phyloP scores from a whole-genome alignment of 108 stramenopile genomes.

The Nitzschia inconspicua region DNA sequence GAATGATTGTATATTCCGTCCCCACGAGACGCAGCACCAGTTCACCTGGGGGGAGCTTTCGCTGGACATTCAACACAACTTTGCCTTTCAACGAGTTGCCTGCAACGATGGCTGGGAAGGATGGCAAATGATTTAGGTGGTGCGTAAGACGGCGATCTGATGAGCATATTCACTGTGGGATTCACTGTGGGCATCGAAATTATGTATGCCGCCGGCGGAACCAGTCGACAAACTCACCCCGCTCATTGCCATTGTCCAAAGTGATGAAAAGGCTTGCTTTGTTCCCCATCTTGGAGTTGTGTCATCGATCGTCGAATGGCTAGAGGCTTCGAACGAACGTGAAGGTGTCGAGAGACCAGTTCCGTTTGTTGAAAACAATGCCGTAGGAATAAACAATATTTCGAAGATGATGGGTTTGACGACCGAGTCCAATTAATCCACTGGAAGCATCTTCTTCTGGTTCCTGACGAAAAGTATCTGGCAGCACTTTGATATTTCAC shows the following conservation, averaged over 20 bases:
- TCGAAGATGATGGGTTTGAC: no score
- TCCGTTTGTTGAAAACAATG: no score
- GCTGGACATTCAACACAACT: constrained; percentile 11
- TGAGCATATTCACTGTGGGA: not conserved
- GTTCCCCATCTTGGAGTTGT: constrained; percentile 25
- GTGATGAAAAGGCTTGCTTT: constrained; percentile 17
- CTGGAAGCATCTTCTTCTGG: no score
- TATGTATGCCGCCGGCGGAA: not conserved
- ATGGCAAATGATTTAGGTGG: not conserved
- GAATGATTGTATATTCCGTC: constrained; percentile 5
- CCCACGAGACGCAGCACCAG: constrained; percentile 10
- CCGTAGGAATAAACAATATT: no score
- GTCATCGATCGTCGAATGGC: no score
- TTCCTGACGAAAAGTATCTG: no score
- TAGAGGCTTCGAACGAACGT: no score
- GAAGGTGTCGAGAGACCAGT: no score
- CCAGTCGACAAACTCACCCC: not conserved
- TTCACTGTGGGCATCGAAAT: not conserved
- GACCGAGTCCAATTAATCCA: no score
- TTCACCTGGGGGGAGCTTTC: constrained; percentile 3
- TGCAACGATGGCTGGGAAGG: constrained; percentile 9
- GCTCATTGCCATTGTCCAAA: constrained; percentile 11
- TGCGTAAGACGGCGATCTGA: not conserved
- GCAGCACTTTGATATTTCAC: no score
- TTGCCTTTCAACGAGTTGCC: constrained; percentile 8